Evolutionary conservation across 2,329 filamentous ascomycete species (phyloP), one percentile per base, ranked within the genome.

Genomic region (Colletotrichum sp.): DNA sequence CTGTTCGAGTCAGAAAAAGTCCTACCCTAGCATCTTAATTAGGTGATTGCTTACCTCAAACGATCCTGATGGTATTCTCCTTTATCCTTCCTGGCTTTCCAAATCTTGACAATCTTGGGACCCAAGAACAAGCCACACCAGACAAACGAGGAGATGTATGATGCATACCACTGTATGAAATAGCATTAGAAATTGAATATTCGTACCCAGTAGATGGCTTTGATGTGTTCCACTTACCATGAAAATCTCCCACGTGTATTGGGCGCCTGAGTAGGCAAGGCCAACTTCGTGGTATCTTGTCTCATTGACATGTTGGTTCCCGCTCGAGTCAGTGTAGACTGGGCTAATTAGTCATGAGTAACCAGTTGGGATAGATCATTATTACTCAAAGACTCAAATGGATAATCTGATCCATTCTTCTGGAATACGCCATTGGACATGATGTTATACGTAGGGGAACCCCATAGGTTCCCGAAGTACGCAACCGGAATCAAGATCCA

Each of bases 71-170:
- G 68, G 30, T 66, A 74, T 64, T 74, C 72, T 38, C 52, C 81
- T 81, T 36, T 78, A 78, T 63, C 79, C 81, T 52, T 73, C 76
- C 75, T 81, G 81, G 59, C 63, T 78, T 80, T 38, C 30, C 87
- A 89, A 2, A 82, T 81, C 24, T 83, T 85, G 61, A 18, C 21
- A 21, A 92, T 84, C 71, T 89, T 85, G 0, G 84, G 77, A 56
- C 84, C 90, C 1, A 90, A 89, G 72, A 92, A 92, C 1, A 90
- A 86, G 5, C 83, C 83, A 80, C 92, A 90, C 90, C 91, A 92
- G 7, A 88, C 87, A 63, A 92, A 84, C 0, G 90, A 89, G 1
- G 90, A 91, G 1, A 89, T 86, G 72, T 91, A 89, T 10, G 90
- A 88, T 7, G 91, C 90, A 71, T 92, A 92, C 79, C 68, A 74